Base-by-base conservation (phyloP, 768 basidiomycete species). In the Tephrocybe sp. region DNA sequence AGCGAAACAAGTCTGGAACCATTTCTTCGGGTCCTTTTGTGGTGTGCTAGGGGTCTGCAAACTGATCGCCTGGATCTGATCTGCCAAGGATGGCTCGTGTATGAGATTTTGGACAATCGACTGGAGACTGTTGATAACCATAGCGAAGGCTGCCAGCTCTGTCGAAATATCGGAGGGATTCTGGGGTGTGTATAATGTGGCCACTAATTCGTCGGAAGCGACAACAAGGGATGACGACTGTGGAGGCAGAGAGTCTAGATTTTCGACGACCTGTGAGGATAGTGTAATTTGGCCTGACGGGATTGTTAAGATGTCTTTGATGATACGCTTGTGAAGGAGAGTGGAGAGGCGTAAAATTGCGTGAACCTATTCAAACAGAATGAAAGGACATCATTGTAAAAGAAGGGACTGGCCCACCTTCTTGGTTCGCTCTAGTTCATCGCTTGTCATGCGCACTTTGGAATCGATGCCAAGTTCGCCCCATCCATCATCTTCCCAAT, bases 401-500 rank as follows among this genome's bases (percentile, higher is more conserved):
- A 26, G n/a, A n/a, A 32, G 33, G 33, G 47, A 12, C 46, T 59
- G 24, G 21, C 4, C 64, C 15, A 87, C 88, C 75, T 81, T 83
- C 61, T 81, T 80, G 14, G 82, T 68, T 38, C 83, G 76, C 21
- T 73, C 72, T n/a, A 81, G 61, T 61, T 90, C 88, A 25, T 62
- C 63, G 1, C 62, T 55, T 30, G 73, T 69, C 66, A 88, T 67
- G 36, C 67, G 73, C 50, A 71, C 65, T n/a, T 61, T 68, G 4
- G 78, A 65, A n/a, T 67, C 73, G 12, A 85, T 58, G 0, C 77
- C 83, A 10, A 89, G 68, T 58, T 88, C 86, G 49, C 78, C 78
- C 86, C 86, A 87, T 3, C 84, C 86, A 59, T 83, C 60, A 42
- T 62, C 82, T 49, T 79, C 79, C 85, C 84, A 86, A 61, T 82